These are phyloP conservation scores for Obelidium mucronatum DNA, from an alignment of 192 early-diverging fungal genomes.

Conservation along the genomic window DNA sequence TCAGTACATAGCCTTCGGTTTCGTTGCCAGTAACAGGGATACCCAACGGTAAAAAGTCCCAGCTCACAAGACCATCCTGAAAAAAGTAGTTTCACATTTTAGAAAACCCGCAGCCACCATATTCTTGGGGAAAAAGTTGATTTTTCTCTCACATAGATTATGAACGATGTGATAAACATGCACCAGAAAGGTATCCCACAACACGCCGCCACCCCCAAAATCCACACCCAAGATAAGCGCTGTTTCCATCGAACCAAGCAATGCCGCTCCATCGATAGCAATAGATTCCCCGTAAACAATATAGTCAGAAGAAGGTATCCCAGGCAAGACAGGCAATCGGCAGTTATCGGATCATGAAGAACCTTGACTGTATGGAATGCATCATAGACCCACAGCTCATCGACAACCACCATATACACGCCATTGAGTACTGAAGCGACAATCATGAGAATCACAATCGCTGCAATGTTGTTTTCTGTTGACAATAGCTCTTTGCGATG, in stretches of 20 bases:
- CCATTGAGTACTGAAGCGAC: not conserved
- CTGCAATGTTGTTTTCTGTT: not conserved
- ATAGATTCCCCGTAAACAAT: not conserved
- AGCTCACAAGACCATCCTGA: not conserved
- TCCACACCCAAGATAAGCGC: not conserved
- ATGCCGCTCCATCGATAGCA: slow-evolving; percentile 8
- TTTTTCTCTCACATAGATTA: no score
- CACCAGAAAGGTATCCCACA: not conserved
- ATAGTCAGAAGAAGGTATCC: slow-evolving; percentile 6
- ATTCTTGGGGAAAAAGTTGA: no score
- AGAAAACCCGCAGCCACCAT: not conserved
- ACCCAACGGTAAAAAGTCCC: slow-evolving; percentile 6
- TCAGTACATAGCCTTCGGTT: not conserved
- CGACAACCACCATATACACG: not conserved
- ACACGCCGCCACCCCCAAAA: not conserved
- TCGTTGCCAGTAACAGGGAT: not conserved
- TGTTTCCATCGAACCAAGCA: not conserved
- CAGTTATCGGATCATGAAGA: not conserved
- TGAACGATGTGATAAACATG: not conserved
- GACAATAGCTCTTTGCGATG: not conserved
- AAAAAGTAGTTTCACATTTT: no score
- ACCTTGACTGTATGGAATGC: not conserved
- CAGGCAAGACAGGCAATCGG: not conserved
- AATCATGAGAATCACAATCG: not conserved
- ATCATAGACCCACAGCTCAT: not conserved